phyloP scores from a whole-genome alignment of 129 eudicot genomes.

The Apium graveolens region DNA sequence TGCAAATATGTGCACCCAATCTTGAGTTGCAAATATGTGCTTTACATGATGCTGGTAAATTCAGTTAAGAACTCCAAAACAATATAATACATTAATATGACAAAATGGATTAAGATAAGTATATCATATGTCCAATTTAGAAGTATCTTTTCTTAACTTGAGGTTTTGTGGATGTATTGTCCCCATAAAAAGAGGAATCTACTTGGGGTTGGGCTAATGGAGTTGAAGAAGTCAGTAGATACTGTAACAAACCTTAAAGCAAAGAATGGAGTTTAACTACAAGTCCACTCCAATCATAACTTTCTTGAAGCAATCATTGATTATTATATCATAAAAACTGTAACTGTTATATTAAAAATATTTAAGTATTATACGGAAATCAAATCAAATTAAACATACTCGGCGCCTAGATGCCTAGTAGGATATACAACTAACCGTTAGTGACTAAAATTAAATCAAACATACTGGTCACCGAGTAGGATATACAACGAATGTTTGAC shows the following conservation, averaged over 20 bases:
- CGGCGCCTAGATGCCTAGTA: neutral
- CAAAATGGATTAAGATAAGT: neutral
- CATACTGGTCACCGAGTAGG: no score
- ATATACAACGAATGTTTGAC: neutral
- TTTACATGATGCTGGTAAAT: neutral
- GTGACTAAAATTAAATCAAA: no score
- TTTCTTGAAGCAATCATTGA: neutral
- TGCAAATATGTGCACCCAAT: neutral
- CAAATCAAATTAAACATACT: neutral
- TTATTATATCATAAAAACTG: neutral
- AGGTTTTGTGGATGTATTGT: neutral
- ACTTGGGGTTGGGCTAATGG: neutral
- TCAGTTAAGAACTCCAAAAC: neutral
- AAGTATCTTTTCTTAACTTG: neutral
- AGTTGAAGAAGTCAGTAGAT: constrained; percentile 4
- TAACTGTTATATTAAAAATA: neutral
- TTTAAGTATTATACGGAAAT: neutral
- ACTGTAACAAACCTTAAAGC: constrained; percentile 6
- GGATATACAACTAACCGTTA: no score
- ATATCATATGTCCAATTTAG: neutral
- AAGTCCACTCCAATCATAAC: neutral
- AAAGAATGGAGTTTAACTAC: neutral
- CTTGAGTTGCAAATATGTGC: neutral
- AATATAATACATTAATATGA: neutral
- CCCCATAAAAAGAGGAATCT: neutral